Conservation (phyloP, 2,329 filamentous ascomycete genomes). For the Sphaerostilbella broomeana region DNA sequence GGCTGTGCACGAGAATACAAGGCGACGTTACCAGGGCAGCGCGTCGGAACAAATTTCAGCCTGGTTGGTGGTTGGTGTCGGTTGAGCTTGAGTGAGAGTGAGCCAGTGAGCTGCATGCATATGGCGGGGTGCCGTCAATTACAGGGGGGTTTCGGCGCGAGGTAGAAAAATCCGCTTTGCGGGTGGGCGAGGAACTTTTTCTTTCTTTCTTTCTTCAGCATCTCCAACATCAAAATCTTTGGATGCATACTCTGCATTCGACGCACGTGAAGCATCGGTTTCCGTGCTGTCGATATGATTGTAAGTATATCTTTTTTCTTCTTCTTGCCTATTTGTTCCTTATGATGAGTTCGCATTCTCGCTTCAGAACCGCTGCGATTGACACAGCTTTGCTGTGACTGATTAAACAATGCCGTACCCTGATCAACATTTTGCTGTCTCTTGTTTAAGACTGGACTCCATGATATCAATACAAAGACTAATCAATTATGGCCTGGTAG, state of each 20-base stretch:
- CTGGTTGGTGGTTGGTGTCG: conserved; percentile 15
- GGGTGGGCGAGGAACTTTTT: conserved; percentile 1
- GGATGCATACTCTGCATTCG: conserved; percentile 6
- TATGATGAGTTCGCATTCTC: conserved; percentile 39
- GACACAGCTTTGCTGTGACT: conserved; percentile 38
- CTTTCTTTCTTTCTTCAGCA: conserved; percentile 7
- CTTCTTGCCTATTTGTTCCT: conserved; percentile 8
- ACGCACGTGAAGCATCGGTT: conserved; percentile 7
- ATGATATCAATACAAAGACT: conserved; percentile 33
- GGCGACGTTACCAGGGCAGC: conserved; percentile 15
- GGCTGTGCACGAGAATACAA: conserved; percentile 8
- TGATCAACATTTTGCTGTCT: conserved; percentile 23
- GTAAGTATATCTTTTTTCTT: conserved; percentile 25
- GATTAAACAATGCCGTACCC: conserved; percentile 37
- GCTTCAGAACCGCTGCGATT: conserved; percentile 48
- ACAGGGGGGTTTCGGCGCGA: conserved; percentile 9
- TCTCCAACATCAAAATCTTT: neutral
- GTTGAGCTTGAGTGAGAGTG: conserved; percentile 3
- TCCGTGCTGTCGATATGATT: conserved; percentile 27
- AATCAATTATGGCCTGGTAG: conserved; percentile 25
- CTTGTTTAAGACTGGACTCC: conserved; percentile 5
- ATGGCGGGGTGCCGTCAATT: conserved; percentile 14
- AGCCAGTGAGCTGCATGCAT: conserved; percentile 13
- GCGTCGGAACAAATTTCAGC: conserved; percentile 30
- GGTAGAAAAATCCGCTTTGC: conserved; percentile 3